phyloP scores from a whole-genome alignment of 192 early-diverging fungal genomes.

The Lobosporangium transversale region DNA sequence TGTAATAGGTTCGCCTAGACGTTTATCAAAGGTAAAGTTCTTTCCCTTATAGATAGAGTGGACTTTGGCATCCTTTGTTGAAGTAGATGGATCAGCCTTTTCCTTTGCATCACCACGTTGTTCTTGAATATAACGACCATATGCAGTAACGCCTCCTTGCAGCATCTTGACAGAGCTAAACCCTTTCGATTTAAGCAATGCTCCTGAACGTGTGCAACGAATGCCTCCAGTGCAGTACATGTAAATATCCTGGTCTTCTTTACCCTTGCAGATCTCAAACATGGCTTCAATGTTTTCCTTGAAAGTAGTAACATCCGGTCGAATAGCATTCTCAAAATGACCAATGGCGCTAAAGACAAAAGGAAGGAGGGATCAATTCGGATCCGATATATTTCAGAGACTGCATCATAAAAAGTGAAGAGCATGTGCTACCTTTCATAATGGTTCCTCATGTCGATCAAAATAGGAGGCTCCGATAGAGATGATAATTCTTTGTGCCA shows the following conservation, averaged over 20 bases:
- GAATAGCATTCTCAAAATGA: conserved; percentile 73
- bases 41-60: conserved; percentile 75
- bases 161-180: conserved; percentile 75
- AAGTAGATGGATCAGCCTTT: conserved; percentile 1
- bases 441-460: conserved; percentile 85
- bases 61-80: conserved; percentile 3
- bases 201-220: conserved; percentile 82
- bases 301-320: conserved; percentile 79
- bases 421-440: conserved; percentile 67
- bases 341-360: conserved; percentile 65
- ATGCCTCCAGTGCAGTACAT: conserved; percentile 93
- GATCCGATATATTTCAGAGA: too few species aligned
- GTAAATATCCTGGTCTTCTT: conserved; percentile 70
- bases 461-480: conserved; percentile 54
- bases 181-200: conserved; percentile 71
- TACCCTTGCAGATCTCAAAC: conserved; percentile 64
- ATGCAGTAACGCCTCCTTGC: conserved; percentile 80
- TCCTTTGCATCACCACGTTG: conserved; percentile 9
- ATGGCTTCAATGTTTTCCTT: conserved; percentile 73
- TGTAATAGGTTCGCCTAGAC: conserved; percentile 76
- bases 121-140: conserved; percentile 68
- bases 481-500: conserved; percentile 70
- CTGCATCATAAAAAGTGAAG: too few species aligned
- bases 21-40: conserved; percentile 87
- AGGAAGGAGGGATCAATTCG: too few species aligned